Percentiles rank a stretch among this genome's conserved stretches.
phyloP scores from a whole-genome alignment of 805 yeast species.

The Candida orba region DNA sequence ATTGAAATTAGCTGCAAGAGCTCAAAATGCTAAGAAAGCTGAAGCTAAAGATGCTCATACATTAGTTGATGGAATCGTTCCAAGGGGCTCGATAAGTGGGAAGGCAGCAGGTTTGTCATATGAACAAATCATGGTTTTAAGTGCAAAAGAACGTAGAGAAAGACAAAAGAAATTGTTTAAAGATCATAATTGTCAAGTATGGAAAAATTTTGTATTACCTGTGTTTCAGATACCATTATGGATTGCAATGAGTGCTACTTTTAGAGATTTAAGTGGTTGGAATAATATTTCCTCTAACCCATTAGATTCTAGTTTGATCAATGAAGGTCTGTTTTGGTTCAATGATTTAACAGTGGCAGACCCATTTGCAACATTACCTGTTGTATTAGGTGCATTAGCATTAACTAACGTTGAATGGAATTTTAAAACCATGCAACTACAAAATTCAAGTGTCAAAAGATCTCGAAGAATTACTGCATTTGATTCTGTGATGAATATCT shows the following conservation, averaged over 20 bases:
- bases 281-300: constrained; percentile 31
- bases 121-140: constrained; percentile 68
- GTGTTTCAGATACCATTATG: constrained; percentile 81
- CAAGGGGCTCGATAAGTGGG: constrained; percentile 11
- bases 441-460: constrained; percentile 31
- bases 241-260: constrained; percentile 69
- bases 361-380: constrained; percentile 58
- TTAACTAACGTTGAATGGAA: constrained; percentile 82
- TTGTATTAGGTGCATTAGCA: constrained; percentile 62
- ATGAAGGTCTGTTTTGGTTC: constrained; percentile 57
- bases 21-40: constrained; percentile 20
- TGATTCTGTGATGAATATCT: constrained; percentile 59
- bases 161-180: constrained; percentile 68
- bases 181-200: constrained; percentile 60
- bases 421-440: constrained; percentile 47
- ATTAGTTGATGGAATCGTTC: constrained; percentile 8
- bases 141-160: constrained; percentile 71
- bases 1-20: constrained; percentile 37
- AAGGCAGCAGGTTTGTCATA: constrained; percentile 43
- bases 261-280: constrained; percentile 66
- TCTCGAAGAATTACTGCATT: constrained; percentile 47
- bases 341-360: constrained; percentile 53
- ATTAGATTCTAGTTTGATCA: constrained; percentile 41
- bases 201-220: constrained; percentile 76
- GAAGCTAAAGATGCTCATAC: constrained; percentile 21